These are phyloP conservation scores for Achaetomiella virescens DNA, from an alignment of 495 filamentous ascomycete genomes.

Conservation along the genomic window DNA sequence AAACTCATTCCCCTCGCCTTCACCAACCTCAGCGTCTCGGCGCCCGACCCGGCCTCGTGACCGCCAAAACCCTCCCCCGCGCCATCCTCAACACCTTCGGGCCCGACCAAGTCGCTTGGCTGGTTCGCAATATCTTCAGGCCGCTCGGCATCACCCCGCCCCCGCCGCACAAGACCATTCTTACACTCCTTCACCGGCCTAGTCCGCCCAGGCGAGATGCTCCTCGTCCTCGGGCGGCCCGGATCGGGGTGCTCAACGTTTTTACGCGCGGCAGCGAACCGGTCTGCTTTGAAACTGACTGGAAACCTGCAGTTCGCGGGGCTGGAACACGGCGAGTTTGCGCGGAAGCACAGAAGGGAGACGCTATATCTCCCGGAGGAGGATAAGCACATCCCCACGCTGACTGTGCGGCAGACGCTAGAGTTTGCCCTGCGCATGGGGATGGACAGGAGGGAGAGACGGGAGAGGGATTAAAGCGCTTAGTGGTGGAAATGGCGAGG, in stretches of 20 bases:
- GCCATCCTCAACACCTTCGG: too few species aligned
- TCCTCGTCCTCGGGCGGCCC: conserved; percentile 72
- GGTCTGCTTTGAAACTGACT: conserved; percentile 56
- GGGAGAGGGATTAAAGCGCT: conserved; percentile 7
- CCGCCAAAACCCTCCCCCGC: too few species aligned
- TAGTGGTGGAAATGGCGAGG: conserved; percentile 59
- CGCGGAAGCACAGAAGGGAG: conserved; percentile 63
- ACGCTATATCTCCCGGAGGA: conserved; percentile 75
- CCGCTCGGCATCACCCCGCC: too few species aligned
- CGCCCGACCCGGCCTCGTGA: too few species aligned
- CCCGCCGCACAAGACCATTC: too few species aligned
- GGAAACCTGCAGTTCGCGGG: conserved; percentile 63
- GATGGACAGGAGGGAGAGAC: conserved; percentile 40
- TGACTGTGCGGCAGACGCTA: conserved; percentile 72
- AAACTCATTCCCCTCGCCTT: too few species aligned
- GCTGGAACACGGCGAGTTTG: conserved; percentile 60
- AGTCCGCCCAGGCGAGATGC: conserved; percentile 65
- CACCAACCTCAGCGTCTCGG: too few species aligned
- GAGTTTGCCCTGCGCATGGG: conserved; percentile 66
- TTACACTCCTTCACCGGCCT: too few species aligned
- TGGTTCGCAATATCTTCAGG: too few species aligned
- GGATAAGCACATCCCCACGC: conserved; percentile 65
- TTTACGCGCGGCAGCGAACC: conserved; percentile 61
- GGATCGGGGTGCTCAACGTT: conserved; percentile 75
- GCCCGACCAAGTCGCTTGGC: too few species aligned